Percentiles rank a stretch among this genome's conserved stretches.
These are phyloP conservation scores for Jatropha podagrica DNA, from an alignment of 441 rosid genomes.

Conservation along the genomic window DNA sequence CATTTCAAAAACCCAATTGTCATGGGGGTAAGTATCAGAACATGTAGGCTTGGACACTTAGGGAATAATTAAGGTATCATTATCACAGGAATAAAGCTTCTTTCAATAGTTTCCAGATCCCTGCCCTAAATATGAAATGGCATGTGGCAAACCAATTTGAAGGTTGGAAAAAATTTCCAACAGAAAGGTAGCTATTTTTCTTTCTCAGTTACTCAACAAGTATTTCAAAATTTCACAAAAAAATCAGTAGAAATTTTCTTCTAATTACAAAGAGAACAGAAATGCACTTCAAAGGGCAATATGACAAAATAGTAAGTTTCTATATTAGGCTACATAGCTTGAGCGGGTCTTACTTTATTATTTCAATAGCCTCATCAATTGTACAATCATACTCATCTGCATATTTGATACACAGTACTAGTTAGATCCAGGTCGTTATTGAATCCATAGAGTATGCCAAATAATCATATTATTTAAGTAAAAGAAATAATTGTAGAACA, in stretches of 20 bases:
- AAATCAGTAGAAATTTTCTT: neutral
- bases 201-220: neutral
- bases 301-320: slow-evolving; percentile 12
- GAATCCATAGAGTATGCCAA: neutral
- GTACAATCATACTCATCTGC: slow-evolving; percentile 77
- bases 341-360: slow-evolving; percentile 51
- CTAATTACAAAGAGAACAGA: neutral
- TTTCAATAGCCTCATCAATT: slow-evolving; percentile 62
- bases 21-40: neutral
- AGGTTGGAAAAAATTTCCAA: neutral
- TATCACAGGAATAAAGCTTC: neutral
- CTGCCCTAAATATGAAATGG: neutral
- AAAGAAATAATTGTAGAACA: slow-evolving; percentile 18
- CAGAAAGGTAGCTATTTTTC: neutral
- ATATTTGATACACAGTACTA: slow-evolving; percentile 20
- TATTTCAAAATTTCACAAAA: slow-evolving; percentile 8
- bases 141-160: neutral
- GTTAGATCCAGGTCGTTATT: neutral
- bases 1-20: neutral
- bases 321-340: slow-evolving; percentile 15
- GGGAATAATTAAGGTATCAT: neutral
- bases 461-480: slow-evolving; percentile 7
- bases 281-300: neutral
- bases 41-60: neutral
- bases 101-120: neutral